Evolutionary conservation across 805 yeast species (phyloP), one percentile per base, ranked within the genome.

Genomic region (Lachancea nothofagi): DNA sequence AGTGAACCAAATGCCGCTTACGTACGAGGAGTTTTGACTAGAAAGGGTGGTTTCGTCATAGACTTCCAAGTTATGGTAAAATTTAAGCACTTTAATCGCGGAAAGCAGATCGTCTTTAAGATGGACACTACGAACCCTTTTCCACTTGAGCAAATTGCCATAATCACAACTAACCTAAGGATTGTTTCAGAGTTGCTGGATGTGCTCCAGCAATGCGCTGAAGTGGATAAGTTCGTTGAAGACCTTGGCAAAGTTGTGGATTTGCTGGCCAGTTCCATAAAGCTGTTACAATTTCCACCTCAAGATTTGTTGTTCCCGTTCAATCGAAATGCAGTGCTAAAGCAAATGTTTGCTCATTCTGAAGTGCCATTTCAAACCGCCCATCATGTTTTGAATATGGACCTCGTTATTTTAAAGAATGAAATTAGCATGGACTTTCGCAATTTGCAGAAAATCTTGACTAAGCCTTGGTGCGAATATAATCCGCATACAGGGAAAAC

Each of bases 371-470:
- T 60, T 19, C 59, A 57, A 9, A 57, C 62, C 13, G 49, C 56
- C 27, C 62, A 63, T 29, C 67, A 66, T 36, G 50, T 52, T 35
- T 34, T 79, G 4, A 63, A 80, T 2, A 53, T 81, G 29, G 90
- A 83, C 50, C 49, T 80, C 20, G 74, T 73, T 39, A 61, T 81
- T 17, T 67, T 71, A 45, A 80, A 77, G 54, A 77, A 80, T 15
- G 88, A 83, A 50, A 54, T 81, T 3, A 68, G 80, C 18, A 58
- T 80, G 5, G 88, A 81, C 39, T 59, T 80, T 41, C 74, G 76
- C 51, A 70, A 71, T 37, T 53, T 81, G 26, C 65, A 61, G 24
- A 60, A 60, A 17, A 70, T 81, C 7, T 68, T 68, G 0, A 77
- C 72, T 44, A 66, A 64, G 42, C 89, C 89, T 1, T 83, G 89